phyloP scores from a whole-genome alignment of 2,329 filamentous ascomycete species.

The Colletotrichum sublineola region DNA sequence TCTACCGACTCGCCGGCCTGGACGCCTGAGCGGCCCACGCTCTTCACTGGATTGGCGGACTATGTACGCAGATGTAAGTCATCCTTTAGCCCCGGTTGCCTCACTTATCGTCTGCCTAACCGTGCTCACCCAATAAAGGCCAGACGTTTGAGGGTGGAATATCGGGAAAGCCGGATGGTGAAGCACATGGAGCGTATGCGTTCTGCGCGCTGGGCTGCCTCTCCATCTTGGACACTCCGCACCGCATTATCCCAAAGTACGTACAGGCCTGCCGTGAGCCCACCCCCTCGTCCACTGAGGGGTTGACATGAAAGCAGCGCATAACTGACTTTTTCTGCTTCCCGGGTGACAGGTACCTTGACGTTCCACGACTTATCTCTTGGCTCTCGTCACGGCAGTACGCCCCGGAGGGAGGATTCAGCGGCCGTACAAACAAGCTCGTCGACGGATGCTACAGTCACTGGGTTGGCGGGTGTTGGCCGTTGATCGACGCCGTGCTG shows the following conservation, averaged over 20 bases:
- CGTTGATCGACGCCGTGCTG: constrained; percentile 85
- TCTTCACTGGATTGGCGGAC: constrained; percentile 80
- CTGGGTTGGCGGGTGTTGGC: constrained; percentile 97
- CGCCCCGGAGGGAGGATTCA: constrained; percentile 91
- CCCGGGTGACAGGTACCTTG: constrained; percentile 72
- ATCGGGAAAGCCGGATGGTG: constrained; percentile 84
- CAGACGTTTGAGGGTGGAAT: constrained; percentile 98
- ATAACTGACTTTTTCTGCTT: constrained; percentile 47
- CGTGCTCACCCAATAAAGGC: constrained; percentile 60
- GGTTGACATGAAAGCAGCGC: constrained; percentile 51
- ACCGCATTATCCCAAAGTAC: constrained; percentile 79
- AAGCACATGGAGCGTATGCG: constrained; percentile 96
- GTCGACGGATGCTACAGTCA: constrained; percentile 99
- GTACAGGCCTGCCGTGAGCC: constrained; percentile 47
- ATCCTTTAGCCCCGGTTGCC: constrained; percentile 39
- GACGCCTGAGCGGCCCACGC: constrained; percentile 70
- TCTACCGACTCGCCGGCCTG: constrained; percentile 78
- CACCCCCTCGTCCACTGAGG: constrained; percentile 49
- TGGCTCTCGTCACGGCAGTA: constrained; percentile 94
- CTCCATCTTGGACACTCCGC: constrained; percentile 84
- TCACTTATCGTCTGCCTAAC: background rate
- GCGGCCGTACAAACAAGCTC: constrained; percentile 95
- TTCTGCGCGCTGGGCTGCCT: constrained; percentile 94
- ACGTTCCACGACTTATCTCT: constrained; percentile 81
- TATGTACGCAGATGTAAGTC: constrained; percentile 84